These are phyloP conservation scores for Candida odintsovae DNA, from an alignment of 805 yeast species.

Conservation along the genomic window DNA sequence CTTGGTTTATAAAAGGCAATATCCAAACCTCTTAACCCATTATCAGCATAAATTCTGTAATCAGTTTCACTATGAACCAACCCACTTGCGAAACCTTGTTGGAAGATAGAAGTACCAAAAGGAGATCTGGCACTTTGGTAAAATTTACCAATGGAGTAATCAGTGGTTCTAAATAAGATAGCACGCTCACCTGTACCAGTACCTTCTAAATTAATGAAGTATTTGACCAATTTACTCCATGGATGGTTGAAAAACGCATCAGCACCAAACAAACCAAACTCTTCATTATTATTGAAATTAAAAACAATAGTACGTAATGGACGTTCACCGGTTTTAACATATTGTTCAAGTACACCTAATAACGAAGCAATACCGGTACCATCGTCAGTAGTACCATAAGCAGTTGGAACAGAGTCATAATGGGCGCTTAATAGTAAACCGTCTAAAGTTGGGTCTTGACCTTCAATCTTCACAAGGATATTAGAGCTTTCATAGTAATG, in stretches of 20 bases:
- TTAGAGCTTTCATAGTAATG: conserved; percentile 82
- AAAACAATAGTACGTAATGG: conserved; percentile 72
- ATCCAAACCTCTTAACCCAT: conserved; percentile 81
- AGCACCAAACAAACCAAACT: conserved; percentile 83
- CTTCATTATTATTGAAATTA: conserved; percentile 88
- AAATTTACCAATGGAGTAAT: conserved; percentile 59
- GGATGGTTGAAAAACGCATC: conserved; percentile 64
- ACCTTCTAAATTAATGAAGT: conserved; percentile 81
- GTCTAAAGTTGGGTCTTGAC: conserved; percentile 49
- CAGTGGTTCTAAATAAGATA: conserved; percentile 77
- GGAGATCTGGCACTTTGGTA: conserved; percentile 55
- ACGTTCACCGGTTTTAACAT: conserved; percentile 31
- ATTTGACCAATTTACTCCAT: conserved; percentile 57
- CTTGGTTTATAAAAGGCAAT: conserved; percentile 87
- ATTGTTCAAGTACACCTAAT: conserved; percentile 60
- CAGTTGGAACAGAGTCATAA: conserved; percentile 83
- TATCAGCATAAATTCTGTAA: conserved; percentile 59
- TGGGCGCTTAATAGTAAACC: conserved; percentile 80
- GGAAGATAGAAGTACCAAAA: conserved; percentile 74
- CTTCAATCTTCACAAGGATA: conserved; percentile 69
- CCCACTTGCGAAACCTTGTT: conserved; percentile 76
- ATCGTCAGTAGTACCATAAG: conserved; percentile 86
- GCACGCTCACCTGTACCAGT: conserved; percentile 84
- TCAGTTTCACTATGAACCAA: conserved; percentile 80
- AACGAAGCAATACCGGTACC: conserved; percentile 84